Conservation (phyloP, 805 yeast genomes). For the Candida pini region DNA sequence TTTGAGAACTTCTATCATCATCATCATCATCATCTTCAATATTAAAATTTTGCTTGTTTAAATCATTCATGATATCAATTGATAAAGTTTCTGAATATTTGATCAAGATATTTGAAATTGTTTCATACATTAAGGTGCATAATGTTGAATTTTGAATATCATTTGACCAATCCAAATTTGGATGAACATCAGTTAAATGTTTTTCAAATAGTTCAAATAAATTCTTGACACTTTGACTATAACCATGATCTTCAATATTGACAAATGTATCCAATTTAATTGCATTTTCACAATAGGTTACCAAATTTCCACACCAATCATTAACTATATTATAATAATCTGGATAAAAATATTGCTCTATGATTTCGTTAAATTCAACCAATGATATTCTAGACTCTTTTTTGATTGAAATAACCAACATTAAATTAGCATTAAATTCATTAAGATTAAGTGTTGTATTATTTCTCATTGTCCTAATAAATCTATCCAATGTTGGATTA, state of each 20-base stretch:
- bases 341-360: constrained; percentile 8
- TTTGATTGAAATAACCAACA: constrained; percentile 6
- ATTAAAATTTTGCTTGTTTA: no score
- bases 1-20: constrained; percentile 1
- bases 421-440: constrained; percentile 3
- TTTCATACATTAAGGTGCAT: constrained; percentile 9
- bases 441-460: background rate
- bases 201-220: constrained; percentile 11
- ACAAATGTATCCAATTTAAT: constrained; percentile 7
- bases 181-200: constrained; percentile 4
- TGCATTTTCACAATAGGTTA: constrained; percentile 3
- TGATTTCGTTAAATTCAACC: constrained; percentile 5
- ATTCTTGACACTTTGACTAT: constrained; percentile 10
- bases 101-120: constrained; percentile 5
- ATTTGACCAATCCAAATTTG: constrained; percentile 6
- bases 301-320: constrained; percentile 10
- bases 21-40: no score
- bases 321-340: constrained; percentile 11
- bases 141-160: constrained; percentile 9
- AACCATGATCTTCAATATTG: constrained; percentile 9
- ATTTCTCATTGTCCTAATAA: constrained; percentile 5
- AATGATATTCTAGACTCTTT: constrained; percentile 6
- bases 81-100: constrained; percentile 9
- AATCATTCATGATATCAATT: constrained; percentile 7
- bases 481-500: constrained; percentile 4